Evolutionary conservation across 208 protist species (phyloP).

Genomic region (Leishmania mexicana): DNA sequence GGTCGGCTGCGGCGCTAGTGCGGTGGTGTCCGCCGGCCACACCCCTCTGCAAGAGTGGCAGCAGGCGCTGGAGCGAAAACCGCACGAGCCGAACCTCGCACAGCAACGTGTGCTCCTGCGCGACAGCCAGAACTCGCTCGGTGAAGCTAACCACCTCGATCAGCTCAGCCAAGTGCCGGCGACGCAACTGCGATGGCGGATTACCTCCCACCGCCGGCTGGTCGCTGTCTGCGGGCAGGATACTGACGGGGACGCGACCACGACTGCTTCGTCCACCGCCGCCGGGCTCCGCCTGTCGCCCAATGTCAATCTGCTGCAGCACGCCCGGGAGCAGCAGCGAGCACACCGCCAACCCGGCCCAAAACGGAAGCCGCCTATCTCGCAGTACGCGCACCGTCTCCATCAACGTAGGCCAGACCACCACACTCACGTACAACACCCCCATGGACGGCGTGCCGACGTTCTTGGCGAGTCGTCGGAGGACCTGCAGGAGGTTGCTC

Average conservation of each 20-base stretch:
- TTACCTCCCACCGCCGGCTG: background rate
- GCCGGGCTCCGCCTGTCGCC: background rate
- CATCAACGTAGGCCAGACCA: slow-evolving; percentile 29
- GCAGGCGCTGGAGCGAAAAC: slow-evolving; percentile 34
- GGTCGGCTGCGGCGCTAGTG: background rate
- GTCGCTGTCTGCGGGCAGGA: slow-evolving; percentile 1
- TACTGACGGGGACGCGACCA: background rate
- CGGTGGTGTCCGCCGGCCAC: background rate
- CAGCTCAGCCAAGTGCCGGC: slow-evolving; percentile 16
- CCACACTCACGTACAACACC: slow-evolving; percentile 13
- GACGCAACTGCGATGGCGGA: background rate
- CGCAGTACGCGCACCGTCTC: slow-evolving; percentile 35
- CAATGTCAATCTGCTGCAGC: slow-evolving; percentile 30
- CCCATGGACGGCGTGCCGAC: slow-evolving; percentile 17
- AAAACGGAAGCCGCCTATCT: slow-evolving; percentile 47
- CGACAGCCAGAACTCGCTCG: slow-evolving; percentile 41
- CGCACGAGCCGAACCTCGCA: slow-evolving; percentile 50
- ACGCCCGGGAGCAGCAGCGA: slow-evolving; percentile 54
- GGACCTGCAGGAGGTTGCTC: slow-evolving; percentile 34
- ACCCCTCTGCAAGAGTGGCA: slow-evolving; percentile 16
- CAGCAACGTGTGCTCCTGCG: slow-evolving; percentile 28
- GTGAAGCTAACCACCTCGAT: slow-evolving; percentile 32
- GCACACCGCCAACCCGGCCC: slow-evolving; percentile 67
- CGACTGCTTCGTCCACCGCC: background rate
- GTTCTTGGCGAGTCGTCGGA: slow-evolving; percentile 38